A percentile compares a stretch with the other conserved stretches of the same genome.
These are phyloP conservation scores for Actinomortierella wolfii DNA, from an alignment of 371 early-diverging fungal genomes.

Conservation along the genomic window DNA sequence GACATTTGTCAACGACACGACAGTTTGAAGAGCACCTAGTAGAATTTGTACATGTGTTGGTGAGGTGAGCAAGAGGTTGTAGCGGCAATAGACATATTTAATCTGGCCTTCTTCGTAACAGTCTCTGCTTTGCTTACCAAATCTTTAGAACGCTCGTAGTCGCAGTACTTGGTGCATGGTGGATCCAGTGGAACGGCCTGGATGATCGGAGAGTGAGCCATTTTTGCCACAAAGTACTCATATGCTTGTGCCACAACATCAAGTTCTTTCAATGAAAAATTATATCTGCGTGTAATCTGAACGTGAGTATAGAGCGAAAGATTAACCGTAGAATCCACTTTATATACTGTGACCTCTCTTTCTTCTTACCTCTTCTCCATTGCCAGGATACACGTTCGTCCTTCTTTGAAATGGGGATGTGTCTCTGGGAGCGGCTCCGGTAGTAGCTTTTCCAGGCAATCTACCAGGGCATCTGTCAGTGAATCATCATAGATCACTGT, in stretches of 20 bases:
- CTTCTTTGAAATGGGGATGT: conserved; percentile 15
- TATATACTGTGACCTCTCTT: not conserved
- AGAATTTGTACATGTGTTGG: no score
- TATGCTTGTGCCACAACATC: conserved; percentile 32
- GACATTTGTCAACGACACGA: no score
- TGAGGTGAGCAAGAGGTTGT: no score
- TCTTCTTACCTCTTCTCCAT: conserved; percentile 35
- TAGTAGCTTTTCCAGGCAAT: conserved; percentile 22
- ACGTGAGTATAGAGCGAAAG: not conserved
- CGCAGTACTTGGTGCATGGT: conserved; percentile 14
- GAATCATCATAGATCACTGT: conserved; percentile 37
- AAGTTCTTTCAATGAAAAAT: conserved; percentile 29
- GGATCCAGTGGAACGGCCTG: conserved; percentile 13
- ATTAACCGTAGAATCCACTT: not conserved
- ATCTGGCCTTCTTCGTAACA: no score
- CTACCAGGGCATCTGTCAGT: conserved; percentile 29
- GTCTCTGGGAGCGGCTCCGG: conserved; percentile 15
- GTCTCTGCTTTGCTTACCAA: conserved; percentile 20
- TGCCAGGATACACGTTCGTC: conserved; percentile 20
- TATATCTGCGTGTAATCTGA: conserved; percentile 6
- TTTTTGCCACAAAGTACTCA: conserved; percentile 26
- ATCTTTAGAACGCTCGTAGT: conserved; percentile 31
- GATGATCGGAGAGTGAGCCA: conserved; percentile 9
- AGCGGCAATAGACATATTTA: no score
- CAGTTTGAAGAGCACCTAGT: no score